Evolutionary conservation across 495 filamentous ascomycete genomes (phyloP).

Genomic region (Umbilicaria muhlenbergii): DNA sequence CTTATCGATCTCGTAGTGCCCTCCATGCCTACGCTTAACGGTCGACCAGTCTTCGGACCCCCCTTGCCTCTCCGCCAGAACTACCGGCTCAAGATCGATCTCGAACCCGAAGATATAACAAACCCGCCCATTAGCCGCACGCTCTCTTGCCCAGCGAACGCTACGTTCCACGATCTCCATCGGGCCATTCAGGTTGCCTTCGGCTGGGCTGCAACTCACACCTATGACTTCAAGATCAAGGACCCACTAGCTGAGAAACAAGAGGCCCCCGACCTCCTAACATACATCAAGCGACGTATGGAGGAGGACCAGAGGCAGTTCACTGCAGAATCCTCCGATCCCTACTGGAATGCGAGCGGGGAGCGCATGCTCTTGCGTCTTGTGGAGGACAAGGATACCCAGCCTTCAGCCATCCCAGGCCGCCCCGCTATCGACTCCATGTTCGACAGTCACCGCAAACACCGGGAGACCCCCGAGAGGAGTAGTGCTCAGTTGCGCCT

Average conservation of each 20-base stretch:
- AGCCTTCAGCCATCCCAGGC: not conserved
- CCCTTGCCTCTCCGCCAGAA: too few species aligned
- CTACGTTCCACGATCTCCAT: slow-evolving; percentile 17
- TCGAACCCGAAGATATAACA: not conserved
- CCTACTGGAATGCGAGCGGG: too few species aligned
- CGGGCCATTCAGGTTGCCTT: slow-evolving; percentile 19
- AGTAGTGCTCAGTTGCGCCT: not conserved
- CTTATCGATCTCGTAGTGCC: too few species aligned
- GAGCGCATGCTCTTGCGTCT: too few species aligned
- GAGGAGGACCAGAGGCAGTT: too few species aligned
- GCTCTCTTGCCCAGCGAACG: slow-evolving; percentile 20
- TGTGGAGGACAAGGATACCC: too few species aligned
- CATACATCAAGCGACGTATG: too few species aligned
- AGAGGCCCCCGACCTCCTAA: not conserved
- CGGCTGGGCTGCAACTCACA: slow-evolving; percentile 14
- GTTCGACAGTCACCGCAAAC: slow-evolving; percentile 7
- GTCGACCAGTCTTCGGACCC: too few species aligned
- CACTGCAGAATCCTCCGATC: too few species aligned
- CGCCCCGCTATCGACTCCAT: slow-evolving; percentile 12
- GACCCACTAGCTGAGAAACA: not conserved
- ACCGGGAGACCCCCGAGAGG: slow-evolving; percentile 13
- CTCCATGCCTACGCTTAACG: too few species aligned
- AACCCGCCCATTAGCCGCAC: slow-evolving; percentile 17
- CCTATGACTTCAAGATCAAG: slow-evolving; percentile 7
- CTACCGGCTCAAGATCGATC: too few species aligned